Evolutionary conservation across 768 basidiomycete species (phyloP), one percentile per base, ranked within the genome.

Genomic region (Imleria badia): DNA sequence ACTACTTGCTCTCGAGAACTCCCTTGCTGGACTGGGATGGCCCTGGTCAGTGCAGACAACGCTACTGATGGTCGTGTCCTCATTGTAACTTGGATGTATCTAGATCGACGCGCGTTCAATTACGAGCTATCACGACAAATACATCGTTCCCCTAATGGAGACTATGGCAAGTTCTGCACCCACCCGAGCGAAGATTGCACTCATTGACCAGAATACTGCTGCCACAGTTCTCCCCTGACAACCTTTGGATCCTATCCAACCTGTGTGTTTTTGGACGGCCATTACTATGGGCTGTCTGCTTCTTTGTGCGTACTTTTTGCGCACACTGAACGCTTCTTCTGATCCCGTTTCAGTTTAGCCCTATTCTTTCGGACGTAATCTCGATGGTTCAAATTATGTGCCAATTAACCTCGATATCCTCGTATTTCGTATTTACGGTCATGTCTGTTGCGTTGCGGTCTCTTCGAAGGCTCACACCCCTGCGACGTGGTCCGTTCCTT

Each of bases 301-400:
- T 66, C 43, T 66, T 66, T 49, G 65, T 66, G 40, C 52, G 65
- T 23, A 6, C 3, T 23, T 35, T 29, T 5, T 47, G 20, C 15
- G 19, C 30, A 2, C 19, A 14, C 2, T 6, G 31, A 31, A 38
- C 3, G 13, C 13, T 1, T 12, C 14, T 6, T 44, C 52, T 60
- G 36, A 65, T 6, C 19, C 3, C 1, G 11, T 20, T 7, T 4
- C n/a, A 66, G 66, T 68, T 66, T 51, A 43, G 42, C 22, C 65
- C 65, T 1, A 40, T 66, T 22, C 38, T 66, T 38, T 59, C 58
- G 10, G 65, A 66, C n/a, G 58, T 66, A 15, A 19, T 66, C 2
- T 62, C 66, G 3, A 60, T 66, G 44, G 29, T 20, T 6, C 50
- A 30, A 11, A 56, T 58, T 9, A 43, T 49, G 47, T 56, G 45